phyloP scores from a whole-genome alignment of 345 rosid species.

The Triadica sebifera region DNA sequence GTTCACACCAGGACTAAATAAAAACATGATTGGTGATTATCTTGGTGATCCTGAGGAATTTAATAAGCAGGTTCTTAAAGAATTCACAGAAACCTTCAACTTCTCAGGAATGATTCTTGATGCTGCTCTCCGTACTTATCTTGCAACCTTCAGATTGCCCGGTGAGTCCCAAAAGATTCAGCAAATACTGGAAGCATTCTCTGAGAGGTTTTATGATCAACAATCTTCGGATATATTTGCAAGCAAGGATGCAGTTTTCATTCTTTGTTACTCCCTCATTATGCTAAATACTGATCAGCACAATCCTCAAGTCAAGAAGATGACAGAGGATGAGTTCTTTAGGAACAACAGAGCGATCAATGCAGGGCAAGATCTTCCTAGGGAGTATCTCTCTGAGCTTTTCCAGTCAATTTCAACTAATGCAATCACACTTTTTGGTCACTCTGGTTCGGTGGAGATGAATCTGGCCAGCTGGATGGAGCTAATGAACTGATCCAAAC shows the following conservation, averaged over 20 bases:
- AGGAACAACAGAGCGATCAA: slow-evolving; percentile 83
- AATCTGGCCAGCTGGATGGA: slow-evolving; percentile 79
- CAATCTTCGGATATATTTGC: slow-evolving; percentile 69
- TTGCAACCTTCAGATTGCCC: slow-evolving; percentile 76
- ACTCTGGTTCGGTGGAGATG: slow-evolving; percentile 56
- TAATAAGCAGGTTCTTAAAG: slow-evolving; percentile 62
- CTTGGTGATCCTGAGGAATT: slow-evolving; percentile 90
- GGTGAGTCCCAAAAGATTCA: slow-evolving; percentile 94
- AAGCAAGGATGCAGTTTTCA: slow-evolving; percentile 66
- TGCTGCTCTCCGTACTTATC: slow-evolving; percentile 66
- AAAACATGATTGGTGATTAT: slow-evolving; percentile 72
- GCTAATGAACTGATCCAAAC: slow-evolving; percentile 55
- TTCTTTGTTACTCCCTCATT: slow-evolving; percentile 81
- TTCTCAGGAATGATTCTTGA: slow-evolving; percentile 84
- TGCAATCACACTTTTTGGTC: slow-evolving; percentile 53
- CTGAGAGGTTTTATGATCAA: slow-evolving; percentile 65
- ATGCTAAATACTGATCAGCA: slow-evolving; percentile 97
- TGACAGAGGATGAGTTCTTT: slow-evolving; percentile 95
- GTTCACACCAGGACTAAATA: slow-evolving; percentile 66
- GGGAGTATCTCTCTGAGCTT: slow-evolving; percentile 83
- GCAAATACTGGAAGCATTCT: slow-evolving; percentile 74
- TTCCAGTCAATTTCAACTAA: slow-evolving; percentile 66
- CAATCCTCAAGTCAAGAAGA: slow-evolving; percentile 88
- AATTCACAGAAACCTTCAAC: slow-evolving; percentile 69
- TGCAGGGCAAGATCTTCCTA: slow-evolving; percentile 81